Percentiles rank a stretch among this genome's conserved stretches.
These are phyloP conservation scores for Nigrospora osmanthi DNA, from an alignment of 2,329 filamentous ascomycete genomes.

Conservation along the genomic window DNA sequence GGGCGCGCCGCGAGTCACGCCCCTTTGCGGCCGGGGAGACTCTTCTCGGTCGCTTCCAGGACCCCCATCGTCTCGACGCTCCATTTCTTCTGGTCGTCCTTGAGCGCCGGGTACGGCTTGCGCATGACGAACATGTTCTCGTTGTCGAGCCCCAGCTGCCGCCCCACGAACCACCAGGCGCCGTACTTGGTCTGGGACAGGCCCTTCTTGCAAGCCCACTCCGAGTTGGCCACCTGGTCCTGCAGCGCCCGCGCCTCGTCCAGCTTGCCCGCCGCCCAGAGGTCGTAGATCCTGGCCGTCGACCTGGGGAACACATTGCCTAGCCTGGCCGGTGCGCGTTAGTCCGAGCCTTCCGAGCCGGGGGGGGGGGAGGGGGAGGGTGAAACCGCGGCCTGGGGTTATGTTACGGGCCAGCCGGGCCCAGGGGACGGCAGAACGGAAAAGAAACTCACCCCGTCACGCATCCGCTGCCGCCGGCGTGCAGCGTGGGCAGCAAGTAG, in stretches of 20 bases:
- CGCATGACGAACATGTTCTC: conserved; percentile 30
- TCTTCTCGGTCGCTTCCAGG: conserved; percentile 23
- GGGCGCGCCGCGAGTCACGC: neutral
- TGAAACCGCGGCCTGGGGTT: no score
- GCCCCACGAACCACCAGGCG: conserved; percentile 32
- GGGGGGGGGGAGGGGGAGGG: no score
- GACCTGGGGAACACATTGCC: conserved; percentile 38
- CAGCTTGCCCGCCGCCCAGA: conserved; percentile 28
- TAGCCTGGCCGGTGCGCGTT: conserved; percentile 23
- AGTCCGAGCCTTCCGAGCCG: no score
- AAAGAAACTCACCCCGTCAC: neutral
- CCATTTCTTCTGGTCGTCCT: conserved; percentile 31
- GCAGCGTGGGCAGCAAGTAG: conserved; percentile 31
- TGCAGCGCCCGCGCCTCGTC: conserved; percentile 31
- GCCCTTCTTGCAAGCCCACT: conserved; percentile 42
- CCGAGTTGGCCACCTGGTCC: conserved; percentile 33
- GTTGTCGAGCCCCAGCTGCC: conserved; percentile 23
- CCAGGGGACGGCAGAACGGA: no score
- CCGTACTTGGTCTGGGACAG: conserved; percentile 38
- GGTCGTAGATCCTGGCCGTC: conserved; percentile 29
- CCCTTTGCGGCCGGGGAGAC: conserved; percentile 3
- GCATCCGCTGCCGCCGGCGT: conserved; percentile 14
- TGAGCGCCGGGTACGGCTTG: conserved; percentile 30
- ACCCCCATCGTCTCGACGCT: conserved; percentile 30
- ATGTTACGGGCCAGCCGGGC: no score